These are phyloP conservation scores for Leishmania arabica DNA, from an alignment of 208 protist species.

Conservation along the genomic window DNA sequence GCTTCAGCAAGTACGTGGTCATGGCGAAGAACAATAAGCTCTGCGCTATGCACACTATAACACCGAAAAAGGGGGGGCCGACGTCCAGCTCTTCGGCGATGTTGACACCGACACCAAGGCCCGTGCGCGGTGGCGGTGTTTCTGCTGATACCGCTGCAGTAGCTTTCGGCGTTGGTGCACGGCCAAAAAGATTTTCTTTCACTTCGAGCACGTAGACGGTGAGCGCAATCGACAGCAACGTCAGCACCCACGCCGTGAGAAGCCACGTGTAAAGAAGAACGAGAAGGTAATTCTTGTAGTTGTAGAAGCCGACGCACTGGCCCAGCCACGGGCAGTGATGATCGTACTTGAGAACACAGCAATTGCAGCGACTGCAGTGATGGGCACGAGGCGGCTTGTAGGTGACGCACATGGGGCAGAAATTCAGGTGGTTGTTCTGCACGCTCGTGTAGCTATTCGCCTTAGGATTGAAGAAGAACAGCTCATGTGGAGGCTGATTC, in stretches of 20 bases:
- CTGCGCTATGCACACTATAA: slow-evolving; percentile 75
- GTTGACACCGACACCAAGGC: slow-evolving; percentile 31
- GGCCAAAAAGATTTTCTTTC: background rate
- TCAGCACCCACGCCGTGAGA: slow-evolving; percentile 67
- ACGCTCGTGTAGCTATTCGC: slow-evolving; percentile 69
- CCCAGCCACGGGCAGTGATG: slow-evolving; percentile 95
- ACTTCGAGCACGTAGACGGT: slow-evolving; percentile 27
- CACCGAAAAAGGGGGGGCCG: slow-evolving; percentile 72
- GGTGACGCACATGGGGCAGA: slow-evolving; percentile 80
- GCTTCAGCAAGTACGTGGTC: slow-evolving; percentile 60
- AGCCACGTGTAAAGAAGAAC: slow-evolving; percentile 78
- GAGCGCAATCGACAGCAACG: slow-evolving; percentile 52
- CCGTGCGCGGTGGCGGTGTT: slow-evolving; percentile 6
- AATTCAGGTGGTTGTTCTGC: slow-evolving; percentile 60
- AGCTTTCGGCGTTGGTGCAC: background rate
- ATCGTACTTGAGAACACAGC: slow-evolving; percentile 92
- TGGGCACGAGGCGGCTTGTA: slow-evolving; percentile 90
- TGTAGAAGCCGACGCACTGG: slow-evolving; percentile 92
- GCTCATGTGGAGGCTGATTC: slow-evolving; percentile 19
- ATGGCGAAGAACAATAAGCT: slow-evolving; percentile 75
- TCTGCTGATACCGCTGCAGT: background rate
- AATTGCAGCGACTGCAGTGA: slow-evolving; percentile 90
- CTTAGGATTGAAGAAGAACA: slow-evolving; percentile 64
- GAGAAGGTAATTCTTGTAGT: slow-evolving; percentile 92
- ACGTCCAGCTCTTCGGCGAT: slow-evolving; percentile 58